Base-by-base conservation (phyloP, 768 basidiomycete genomes). In the Boletus reticulatus region DNA sequence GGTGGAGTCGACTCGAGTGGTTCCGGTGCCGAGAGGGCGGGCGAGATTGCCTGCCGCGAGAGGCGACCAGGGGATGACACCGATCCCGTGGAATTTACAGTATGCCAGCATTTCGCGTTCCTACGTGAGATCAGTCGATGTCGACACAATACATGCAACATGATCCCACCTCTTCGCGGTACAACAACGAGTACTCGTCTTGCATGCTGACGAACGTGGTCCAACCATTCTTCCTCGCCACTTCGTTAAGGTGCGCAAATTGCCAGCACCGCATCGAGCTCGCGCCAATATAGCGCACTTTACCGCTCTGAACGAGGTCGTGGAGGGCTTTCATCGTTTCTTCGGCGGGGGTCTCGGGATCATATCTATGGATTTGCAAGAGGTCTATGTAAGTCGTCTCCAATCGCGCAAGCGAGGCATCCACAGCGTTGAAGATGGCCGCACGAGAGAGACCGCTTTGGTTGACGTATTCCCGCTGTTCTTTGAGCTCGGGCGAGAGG, bases 191-290 rank as follows among this genome's bases (percentile, higher is more conserved):
- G 55, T 31, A 43, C 53, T 80, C 77, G 48, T 76, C 73, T 65
- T 84, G 83, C 74, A 84, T 81, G 55, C 80, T 78, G 42, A 81
- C 72, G 58, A 84, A 84, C 56, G 72, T 76, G 8, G 82, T 82
- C 73, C 81, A 80, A 6, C 75, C 75, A 16, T 79, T 65, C 50
- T 68, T 67, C 27, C 68, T 66, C 6, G 81, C 81, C 3, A 77
- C 72, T 31, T 76, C 72, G 52, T 80, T 77, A 63, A 81, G 64
- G 51, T 71, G 58, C 13, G 73, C 71, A 37, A 80, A 76, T 44
- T 80, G 73, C 78, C 77, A 80, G 14, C 76, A 64, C 9, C 72
- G 66, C 76, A 80, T 77, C 42, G 75, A 77, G 52, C 76, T 78
- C 2, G 75, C 77, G 4, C 78, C 79, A 41, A 81, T 75, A 57